These are phyloP conservation scores for Paecilomyces sp. DNA, from an alignment of 2,329 filamentous ascomycete species.

Conservation along the genomic window DNA sequence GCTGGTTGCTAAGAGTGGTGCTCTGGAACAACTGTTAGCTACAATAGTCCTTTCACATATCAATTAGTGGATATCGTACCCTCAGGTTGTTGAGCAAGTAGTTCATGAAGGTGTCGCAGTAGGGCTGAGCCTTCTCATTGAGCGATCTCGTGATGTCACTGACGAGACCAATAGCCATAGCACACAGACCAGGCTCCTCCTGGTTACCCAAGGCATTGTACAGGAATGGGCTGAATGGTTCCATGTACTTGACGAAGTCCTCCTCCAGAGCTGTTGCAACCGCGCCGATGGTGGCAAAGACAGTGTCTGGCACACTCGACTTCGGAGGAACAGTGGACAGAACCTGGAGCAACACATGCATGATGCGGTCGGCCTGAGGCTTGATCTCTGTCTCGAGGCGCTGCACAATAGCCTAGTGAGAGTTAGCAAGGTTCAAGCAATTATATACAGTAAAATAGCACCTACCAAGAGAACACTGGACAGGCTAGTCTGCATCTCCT, in stretches of 20 bases:
- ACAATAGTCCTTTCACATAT: slow-evolving; percentile 7
- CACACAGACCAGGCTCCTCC: slow-evolving; percentile 87
- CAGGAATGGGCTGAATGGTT: slow-evolving; percentile 83
- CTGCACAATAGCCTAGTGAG: slow-evolving; percentile 64
- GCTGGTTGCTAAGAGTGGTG: slow-evolving; percentile 81
- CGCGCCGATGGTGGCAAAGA: slow-evolving; percentile 89
- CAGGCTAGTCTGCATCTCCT: slow-evolving; percentile 96
- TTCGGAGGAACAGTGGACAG: slow-evolving; percentile 71
- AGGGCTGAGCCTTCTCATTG: slow-evolving; percentile 84
- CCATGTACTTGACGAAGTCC: slow-evolving; percentile 96
- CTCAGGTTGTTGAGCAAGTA: slow-evolving; percentile 86
- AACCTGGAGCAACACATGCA: slow-evolving; percentile 78
- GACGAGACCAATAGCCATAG: slow-evolving; percentile 94
- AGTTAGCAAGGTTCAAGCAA: slow-evolving; percentile 5
- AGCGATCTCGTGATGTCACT: slow-evolving; percentile 93
- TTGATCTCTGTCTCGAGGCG: slow-evolving; percentile 85
- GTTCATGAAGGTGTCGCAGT: slow-evolving; percentile 98
- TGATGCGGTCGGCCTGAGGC: slow-evolving; percentile 87
- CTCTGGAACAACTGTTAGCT: slow-evolving; percentile 50
- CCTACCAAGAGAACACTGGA: slow-evolving; percentile 72
- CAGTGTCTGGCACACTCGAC: slow-evolving; percentile 87
- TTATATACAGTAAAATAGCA: background rate
- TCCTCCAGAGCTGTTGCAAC: slow-evolving; percentile 86
- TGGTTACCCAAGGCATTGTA: slow-evolving; percentile 93
- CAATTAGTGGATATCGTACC: slow-evolving; percentile 37